These are phyloP conservation scores for Backusella circina DNA, from an alignment of 192 early-diverging fungal genomes.

Conservation along the genomic window DNA sequence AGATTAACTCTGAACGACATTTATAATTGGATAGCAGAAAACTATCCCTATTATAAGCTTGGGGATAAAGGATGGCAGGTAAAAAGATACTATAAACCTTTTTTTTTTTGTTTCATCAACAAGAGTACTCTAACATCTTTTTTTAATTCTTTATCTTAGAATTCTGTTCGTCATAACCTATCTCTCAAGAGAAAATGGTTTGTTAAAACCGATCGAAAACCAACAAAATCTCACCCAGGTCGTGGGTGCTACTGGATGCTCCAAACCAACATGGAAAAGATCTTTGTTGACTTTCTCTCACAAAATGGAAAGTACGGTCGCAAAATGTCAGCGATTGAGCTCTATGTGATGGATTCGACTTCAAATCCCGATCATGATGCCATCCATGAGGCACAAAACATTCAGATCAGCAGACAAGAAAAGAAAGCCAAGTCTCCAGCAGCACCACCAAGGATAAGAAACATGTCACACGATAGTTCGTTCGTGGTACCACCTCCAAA, in stretches of 20 bases:
- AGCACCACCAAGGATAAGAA: not conserved
- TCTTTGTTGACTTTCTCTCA: constrained; percentile 25
- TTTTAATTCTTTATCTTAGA: constrained; percentile 50
- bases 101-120: not conserved
- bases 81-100: not conserved
- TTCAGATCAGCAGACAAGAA: not conserved
- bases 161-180: constrained; percentile 88
- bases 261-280: constrained; percentile 11
- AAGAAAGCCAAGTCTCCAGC: not conserved
- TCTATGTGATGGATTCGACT: not conserved
- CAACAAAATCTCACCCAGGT: constrained; percentile 54
- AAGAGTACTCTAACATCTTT: not conserved
- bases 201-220: constrained; percentile 62
- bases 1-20: constrained; percentile 76
- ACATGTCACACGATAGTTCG: not conserved
- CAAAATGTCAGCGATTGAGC: not conserved
- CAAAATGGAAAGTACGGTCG: not conserved
- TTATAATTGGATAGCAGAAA: constrained; percentile 68
- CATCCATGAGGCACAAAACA: not conserved
- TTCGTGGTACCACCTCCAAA: not conserved
- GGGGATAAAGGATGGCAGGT: constrained; percentile 74
- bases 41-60: constrained; percentile 67
- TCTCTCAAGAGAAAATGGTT: constrained; percentile 77
- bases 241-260: constrained; percentile 70
- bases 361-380: not conserved